Percentiles rank a stretch among this genome's conserved stretches.
phyloP scores from a whole-genome alignment of 202 grass and related monocot species.

The Brachypodium distachyon region DNA sequence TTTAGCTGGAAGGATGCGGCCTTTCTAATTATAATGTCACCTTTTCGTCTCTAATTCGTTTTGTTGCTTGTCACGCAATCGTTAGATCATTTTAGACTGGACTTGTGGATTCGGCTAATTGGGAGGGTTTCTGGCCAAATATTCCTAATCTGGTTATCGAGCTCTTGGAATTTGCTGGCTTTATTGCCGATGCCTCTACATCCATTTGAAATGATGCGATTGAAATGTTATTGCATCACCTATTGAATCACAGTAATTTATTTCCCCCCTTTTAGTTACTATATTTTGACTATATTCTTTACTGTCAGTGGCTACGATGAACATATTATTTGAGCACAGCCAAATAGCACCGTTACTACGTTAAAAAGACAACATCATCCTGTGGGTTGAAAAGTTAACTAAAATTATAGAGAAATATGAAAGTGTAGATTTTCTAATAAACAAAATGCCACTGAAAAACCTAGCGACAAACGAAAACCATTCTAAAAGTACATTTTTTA shows the following conservation, averaged over 20 bases:
- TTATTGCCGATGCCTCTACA: background rate
- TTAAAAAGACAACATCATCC: background rate
- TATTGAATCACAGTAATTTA: background rate
- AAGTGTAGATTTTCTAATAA: background rate
- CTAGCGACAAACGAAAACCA: background rate
- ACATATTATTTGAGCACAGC: background rate
- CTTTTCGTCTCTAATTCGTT: background rate
- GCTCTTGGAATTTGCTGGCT: background rate
- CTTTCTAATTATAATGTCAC: background rate
- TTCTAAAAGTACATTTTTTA: background rate
- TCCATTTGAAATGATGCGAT: background rate
- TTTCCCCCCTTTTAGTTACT: background rate
- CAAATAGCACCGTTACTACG: background rate
- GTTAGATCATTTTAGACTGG: background rate
- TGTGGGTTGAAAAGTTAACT: background rate
- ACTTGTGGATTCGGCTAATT: background rate
- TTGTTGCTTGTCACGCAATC: background rate
- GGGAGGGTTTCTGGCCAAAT: background rate
- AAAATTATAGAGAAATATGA: background rate
- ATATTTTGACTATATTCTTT: background rate
- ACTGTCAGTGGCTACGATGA: background rate
- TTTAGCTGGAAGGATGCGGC: background rate
- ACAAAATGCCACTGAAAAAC: background rate
- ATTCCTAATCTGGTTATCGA: background rate
- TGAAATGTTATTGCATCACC: background rate